Evolutionary conservation across 441 rosid genomes (phyloP), one percentile per base, ranked within the genome.

Genomic region (Populus tomentosa): DNA sequence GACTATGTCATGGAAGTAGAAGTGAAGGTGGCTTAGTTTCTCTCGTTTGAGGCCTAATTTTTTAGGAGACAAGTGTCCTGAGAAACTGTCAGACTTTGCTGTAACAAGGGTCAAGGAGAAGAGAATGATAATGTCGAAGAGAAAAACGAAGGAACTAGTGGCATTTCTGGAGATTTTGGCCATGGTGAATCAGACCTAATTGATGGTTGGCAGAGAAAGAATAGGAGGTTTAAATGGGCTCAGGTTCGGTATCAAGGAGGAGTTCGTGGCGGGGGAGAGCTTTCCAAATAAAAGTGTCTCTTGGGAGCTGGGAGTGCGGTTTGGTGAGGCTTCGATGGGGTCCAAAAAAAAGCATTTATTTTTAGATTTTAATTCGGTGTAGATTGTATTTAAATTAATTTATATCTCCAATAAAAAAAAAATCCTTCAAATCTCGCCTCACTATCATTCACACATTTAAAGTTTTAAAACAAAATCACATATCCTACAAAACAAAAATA

Each of bases 1-100:
- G 30, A 79, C 63, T 20, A 85, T 73, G 78, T 86, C 89, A 62
- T 84, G 87, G 82, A 86, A 82, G 87, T 82, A 86, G 84, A 86
- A 84, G 75, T 77, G 85, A 77, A 87, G 83, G 79, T 85, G 87
- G 86, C 79, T 81, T 21, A 86, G 78, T 74, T 86, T 88, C 78
- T 86, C 82, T 6, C 67, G 28, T 40, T 50, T 78, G 50, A 83
- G 81, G 28, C 83, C 85, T 35, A 82, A 78, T 10, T 71, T n/a
- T 28, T 73, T 11, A 5, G 82, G 80, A 23, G 82, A 78, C 0
- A 78, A 11, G 20, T 10, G 30, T 53, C 28, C 59, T 10, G 82
- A 75, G 82, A 85, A 85, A 16, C 26, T 28, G 32, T 78, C 24
- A 1, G 83, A 74, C 73, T 81, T 13, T 30, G 38, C 64, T 0